Conservation (phyloP, 1,139 yeast genomes). For the Geotrichum cucujoidarum region DNA sequence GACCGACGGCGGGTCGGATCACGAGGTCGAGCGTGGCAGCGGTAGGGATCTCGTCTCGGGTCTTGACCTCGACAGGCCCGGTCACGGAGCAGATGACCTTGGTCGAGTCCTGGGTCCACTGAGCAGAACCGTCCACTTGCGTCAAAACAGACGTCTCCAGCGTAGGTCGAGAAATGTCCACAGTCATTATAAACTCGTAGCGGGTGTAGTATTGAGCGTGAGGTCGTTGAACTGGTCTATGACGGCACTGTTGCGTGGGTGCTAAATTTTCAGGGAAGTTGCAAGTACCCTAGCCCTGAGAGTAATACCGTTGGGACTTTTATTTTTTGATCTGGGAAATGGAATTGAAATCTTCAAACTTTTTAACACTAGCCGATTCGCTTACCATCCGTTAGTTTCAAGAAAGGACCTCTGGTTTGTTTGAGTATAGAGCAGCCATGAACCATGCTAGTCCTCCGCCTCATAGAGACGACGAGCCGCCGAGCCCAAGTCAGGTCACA, state of each 20-base stretch:
- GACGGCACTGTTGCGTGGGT: too few species aligned
- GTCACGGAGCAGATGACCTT: conserved; percentile 70
- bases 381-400: too few species aligned
- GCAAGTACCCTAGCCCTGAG: conserved; percentile 1
- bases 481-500: neutral
- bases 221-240: too few species aligned
- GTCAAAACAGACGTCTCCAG: conserved; percentile 35
- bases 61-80: conserved; percentile 86
- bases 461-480: neutral
- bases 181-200: conserved; percentile 1
- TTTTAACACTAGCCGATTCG: too few species aligned
- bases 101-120: conserved; percentile 47
- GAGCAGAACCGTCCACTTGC: conserved; percentile 79
- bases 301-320: neutral
- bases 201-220: neutral
- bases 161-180: neutral
- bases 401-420: too few species aligned
- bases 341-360: too few species aligned
- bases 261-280: conserved; percentile 1
- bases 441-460: neutral
- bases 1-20: conserved; percentile 72
- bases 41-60: conserved; percentile 80
- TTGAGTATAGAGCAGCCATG: too few species aligned
- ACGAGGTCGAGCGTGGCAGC: conserved; percentile 73
- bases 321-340: too few species aligned